Percentiles rank a stretch among this genome's conserved stretches.
Conservation (phyloP, 108 stramenopile genomes). For the Craspedostauros australis region DNA sequence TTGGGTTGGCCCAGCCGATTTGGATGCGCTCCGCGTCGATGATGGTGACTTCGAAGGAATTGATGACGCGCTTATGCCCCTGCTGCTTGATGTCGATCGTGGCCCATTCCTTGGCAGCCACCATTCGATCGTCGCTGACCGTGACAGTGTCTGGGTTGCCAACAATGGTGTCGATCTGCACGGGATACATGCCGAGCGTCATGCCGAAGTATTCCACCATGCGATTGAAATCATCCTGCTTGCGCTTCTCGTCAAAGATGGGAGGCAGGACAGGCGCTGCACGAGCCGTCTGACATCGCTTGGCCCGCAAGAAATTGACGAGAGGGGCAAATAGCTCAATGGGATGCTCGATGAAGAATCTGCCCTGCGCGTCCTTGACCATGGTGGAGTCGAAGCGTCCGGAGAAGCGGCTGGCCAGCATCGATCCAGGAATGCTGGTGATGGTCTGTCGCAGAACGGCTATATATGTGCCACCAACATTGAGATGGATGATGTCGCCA, state of each 20-base stretch:
- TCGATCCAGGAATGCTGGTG: slow-evolving; percentile 39
- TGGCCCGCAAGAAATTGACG: slow-evolving; percentile 41
- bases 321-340: slow-evolving; percentile 36
- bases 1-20: too few species aligned
- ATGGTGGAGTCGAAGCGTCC: slow-evolving; percentile 57
- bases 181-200: slow-evolving; percentile 19
- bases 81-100: too few species aligned
- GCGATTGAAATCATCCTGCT: slow-evolving; percentile 5
- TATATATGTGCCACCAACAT: slow-evolving; percentile 46
- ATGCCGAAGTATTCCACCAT: slow-evolving; percentile 28
- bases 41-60: too few species aligned
- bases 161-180: too few species aligned
- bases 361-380: slow-evolving; percentile 48
- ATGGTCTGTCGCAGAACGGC: slow-evolving; percentile 55
- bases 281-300: not conserved
- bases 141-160: too few species aligned
- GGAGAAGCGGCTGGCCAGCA: slow-evolving; percentile 55
- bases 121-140: too few species aligned
- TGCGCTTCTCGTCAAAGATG: not conserved
- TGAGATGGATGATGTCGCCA: slow-evolving; percentile 58
- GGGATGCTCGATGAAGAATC: slow-evolving; percentile 58
- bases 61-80: too few species aligned
- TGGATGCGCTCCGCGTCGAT: too few species aligned
- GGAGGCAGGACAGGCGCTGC: not conserved
- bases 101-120: too few species aligned